phyloP scores from a whole-genome alignment of 1,284 basidiomycete genomes.

The Irpex sp. region DNA sequence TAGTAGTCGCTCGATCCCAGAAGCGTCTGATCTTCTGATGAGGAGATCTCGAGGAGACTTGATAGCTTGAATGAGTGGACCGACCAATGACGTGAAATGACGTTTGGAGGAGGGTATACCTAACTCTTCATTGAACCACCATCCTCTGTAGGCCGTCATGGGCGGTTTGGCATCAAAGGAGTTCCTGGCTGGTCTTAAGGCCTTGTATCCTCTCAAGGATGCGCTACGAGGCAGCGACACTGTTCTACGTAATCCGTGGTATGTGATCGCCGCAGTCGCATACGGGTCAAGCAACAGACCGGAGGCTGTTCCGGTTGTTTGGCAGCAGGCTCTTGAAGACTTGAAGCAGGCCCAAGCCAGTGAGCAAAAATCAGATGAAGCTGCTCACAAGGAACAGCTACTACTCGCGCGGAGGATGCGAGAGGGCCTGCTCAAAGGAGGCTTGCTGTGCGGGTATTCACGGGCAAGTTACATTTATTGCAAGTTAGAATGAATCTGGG shows the following conservation, averaged over 20 bases:
- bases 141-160: slow-evolving; percentile 12
- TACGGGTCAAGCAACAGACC: slow-evolving; percentile 54
- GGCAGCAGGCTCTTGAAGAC: slow-evolving; percentile 42
- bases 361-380: slow-evolving; percentile 20
- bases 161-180: slow-evolving; percentile 21
- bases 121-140: too few species aligned
- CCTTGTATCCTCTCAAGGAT: slow-evolving; percentile 19
- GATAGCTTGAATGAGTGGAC: too few species aligned
- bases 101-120: too few species aligned
- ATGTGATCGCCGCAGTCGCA: slow-evolving; percentile 48
- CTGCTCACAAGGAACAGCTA: slow-evolving; percentile 20
- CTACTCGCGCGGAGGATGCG: slow-evolving; percentile 6
- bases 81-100: too few species aligned
- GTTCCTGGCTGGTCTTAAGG: slow-evolving; percentile 24
- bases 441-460: slow-evolving; percentile 10
- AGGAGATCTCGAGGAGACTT: too few species aligned
- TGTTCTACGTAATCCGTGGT: slow-evolving; percentile 46
- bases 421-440: slow-evolving; percentile 9
- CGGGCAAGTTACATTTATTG: slow-evolving; percentile 1
- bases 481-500: too few species aligned
- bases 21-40: neutral
- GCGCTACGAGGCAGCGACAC: slow-evolving; percentile 6
- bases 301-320: slow-evolving; percentile 51
- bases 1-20: neutral
- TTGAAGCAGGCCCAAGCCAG: slow-evolving; percentile 23